A percentile compares a stretch with the other conserved stretches of the same genome.
phyloP scores from a whole-genome alignment of 805 yeast species.

The Maudiozyma bulderi region DNA sequence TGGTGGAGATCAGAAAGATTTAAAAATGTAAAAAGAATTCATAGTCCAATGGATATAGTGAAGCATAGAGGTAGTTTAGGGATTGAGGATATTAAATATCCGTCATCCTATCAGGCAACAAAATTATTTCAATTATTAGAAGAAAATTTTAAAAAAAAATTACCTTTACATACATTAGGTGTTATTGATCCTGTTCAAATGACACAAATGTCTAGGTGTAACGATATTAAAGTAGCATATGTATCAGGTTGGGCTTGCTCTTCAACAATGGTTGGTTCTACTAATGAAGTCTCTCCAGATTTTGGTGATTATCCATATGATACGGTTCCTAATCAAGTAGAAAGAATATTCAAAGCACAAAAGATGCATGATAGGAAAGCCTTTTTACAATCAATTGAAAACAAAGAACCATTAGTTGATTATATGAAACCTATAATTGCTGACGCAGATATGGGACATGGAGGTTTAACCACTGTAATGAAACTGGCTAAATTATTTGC shows the following conservation, averaged over 20 bases:
- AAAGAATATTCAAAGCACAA: slow-evolving; percentile 49
- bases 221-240: slow-evolving; percentile 43
- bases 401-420: slow-evolving; percentile 29
- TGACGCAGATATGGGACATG: slow-evolving; percentile 61
- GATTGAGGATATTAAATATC: slow-evolving; percentile 25
- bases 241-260: slow-evolving; percentile 59
- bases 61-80: slow-evolving; percentile 42
- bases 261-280: slow-evolving; percentile 42
- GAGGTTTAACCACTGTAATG: slow-evolving; percentile 54
- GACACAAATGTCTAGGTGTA: slow-evolving; percentile 41
- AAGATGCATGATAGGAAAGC: slow-evolving; percentile 46
- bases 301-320: slow-evolving; percentile 63
- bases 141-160: slow-evolving; percentile 31
- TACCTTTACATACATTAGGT: slow-evolving; percentile 51
- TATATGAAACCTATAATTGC: slow-evolving; percentile 55
- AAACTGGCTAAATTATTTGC: slow-evolving; percentile 55
- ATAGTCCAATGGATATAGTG: slow-evolving; percentile 44
- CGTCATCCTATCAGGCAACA: slow-evolving; percentile 45
- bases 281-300: slow-evolving; percentile 57
- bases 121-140: slow-evolving; percentile 40
- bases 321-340: slow-evolving; percentile 60
- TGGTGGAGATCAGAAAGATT: slow-evolving; percentile 46
- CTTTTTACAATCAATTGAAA: slow-evolving; percentile 28
- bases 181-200: slow-evolving; percentile 55
- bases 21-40: slow-evolving; percentile 40